Base-by-base conservation (phyloP, 371 early-diverging fungal species). In the Ordospora pajunii region DNA sequence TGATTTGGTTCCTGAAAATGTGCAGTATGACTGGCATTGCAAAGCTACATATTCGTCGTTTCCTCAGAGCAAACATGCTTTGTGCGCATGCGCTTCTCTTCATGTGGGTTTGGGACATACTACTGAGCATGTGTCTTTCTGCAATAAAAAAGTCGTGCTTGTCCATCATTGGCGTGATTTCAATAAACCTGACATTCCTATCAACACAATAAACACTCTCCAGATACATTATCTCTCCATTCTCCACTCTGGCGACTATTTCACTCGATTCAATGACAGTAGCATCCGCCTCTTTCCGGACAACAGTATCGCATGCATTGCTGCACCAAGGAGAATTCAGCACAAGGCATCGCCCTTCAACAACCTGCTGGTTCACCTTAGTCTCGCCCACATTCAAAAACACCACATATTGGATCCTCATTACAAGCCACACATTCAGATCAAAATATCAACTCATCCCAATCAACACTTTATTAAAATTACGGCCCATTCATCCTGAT, bases 401-500 rank as follows among this genome's bases (percentile, higher is more conserved):
- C 27, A 58, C 58, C 17, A 58, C 40, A 17, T 65, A 25, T 9
- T 44, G 14, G 2, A 65, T 65, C 45, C n/a, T 44, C 44, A 65
- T 65, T 11, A 45, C 17, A 62, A 4, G 27, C 66, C 23, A 2
- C 8, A 27, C 6, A 1, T n/a, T 10, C 11, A 14, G 53, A 17
- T 10, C 10, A 11, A 10, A 11, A 25, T 37, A 37, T 10, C n/a
- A 58, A 58, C 14, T 7, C 17, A 43, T 65, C 43, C 43, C 19
- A 14, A 19, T 19, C 44, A 48, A 44, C n/a, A 25, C 43, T 65
- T 62, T 65, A 65, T 65, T 65, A 65, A 65, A 27, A 19, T 65
- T 65, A 48, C 46, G 44, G 4, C n/a, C 27, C n/a, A 48, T 14
- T 45, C 48, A 11, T 65, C 48, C 44, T 25, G n/a, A 72, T 64